These are phyloP conservation scores for Zhuliangozyma blackwelliae DNA, from an alignment of 1,139 yeast genomes.

Conservation along the genomic window DNA sequence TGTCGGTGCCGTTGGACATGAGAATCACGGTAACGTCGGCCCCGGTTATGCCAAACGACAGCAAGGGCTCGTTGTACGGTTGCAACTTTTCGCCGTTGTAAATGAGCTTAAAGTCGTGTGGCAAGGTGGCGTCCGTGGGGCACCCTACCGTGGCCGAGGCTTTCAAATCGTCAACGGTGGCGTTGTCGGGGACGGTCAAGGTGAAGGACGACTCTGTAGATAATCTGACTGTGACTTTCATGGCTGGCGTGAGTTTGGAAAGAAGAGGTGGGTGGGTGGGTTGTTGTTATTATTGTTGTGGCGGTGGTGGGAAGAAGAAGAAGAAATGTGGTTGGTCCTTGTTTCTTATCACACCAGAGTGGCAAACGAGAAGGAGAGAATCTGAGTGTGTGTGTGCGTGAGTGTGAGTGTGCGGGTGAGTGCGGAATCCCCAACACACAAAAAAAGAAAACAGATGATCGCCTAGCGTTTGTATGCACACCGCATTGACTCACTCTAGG, in stretches of 20 bases:
- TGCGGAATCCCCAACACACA: too few species aligned
- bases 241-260: conserved; percentile 12
- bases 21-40: conserved; percentile 37
- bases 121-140: conserved; percentile 30
- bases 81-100: conserved; percentile 49
- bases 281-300: too few species aligned
- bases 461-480: too few species aligned
- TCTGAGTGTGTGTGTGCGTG: too few species aligned
- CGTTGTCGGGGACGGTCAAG: conserved; percentile 45
- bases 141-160: conserved; percentile 41
- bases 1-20: conserved; percentile 34
- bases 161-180: conserved; percentile 48
- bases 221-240: conserved; percentile 42
- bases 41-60: conserved; percentile 19
- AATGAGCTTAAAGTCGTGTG: conserved; percentile 45
- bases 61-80: conserved; percentile 23
- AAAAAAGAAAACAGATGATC: too few species aligned
- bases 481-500: too few species aligned
- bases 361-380: too few species aligned
- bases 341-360: too few species aligned
- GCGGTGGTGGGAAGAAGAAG: too few species aligned
- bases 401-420: too few species aligned
- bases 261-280: too few species aligned
- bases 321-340: too few species aligned
- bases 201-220: conserved; percentile 39